These are phyloP conservation scores for Monosporascus ibericus DNA, from an alignment of 2,329 filamentous ascomycete species.

Conservation along the genomic window DNA sequence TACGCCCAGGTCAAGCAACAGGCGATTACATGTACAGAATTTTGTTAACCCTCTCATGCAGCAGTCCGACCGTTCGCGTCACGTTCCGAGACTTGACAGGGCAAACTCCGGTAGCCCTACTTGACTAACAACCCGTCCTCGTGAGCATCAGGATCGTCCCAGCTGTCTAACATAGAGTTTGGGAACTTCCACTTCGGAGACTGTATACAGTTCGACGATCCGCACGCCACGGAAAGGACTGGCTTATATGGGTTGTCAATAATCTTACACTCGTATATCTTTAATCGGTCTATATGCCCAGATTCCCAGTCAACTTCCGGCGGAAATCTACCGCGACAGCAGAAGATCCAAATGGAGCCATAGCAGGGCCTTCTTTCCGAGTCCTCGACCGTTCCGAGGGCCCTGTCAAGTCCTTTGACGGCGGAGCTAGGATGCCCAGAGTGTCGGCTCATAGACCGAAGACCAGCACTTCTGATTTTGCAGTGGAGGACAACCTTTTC, in stretches of 20 bases:
- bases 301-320: constrained; percentile 55
- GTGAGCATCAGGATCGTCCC: neutral
- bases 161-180: constrained; percentile 1
- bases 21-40: neutral
- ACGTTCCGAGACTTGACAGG: constrained; percentile 1
- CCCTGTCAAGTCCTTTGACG: constrained; percentile 44
- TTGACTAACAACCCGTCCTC: neutral
- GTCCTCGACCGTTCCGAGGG: constrained; percentile 50
- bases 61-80: neutral
- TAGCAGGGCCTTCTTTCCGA: constrained; percentile 49
- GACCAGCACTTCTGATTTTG: constrained; percentile 31
- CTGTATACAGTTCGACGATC: constrained; percentile 5
- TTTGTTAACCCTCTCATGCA: neutral
- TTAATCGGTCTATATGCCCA: constrained; percentile 49
- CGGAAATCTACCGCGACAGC: constrained; percentile 52
- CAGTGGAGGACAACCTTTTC: constrained; percentile 51
- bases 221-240: constrained; percentile 2
- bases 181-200: constrained; percentile 1
- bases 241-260: constrained; percentile 21
- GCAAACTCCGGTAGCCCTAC: neutral
- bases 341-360: constrained; percentile 45
- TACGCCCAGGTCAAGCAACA: neutral
- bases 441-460: constrained; percentile 33
- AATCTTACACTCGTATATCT: constrained; percentile 10
- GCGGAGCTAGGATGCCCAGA: constrained; percentile 37